Percentiles rank a stretch among this genome's conserved stretches.
Conservation (phyloP, 768 basidiomycete genomes). For the Tricholoma hemisulphureum region DNA sequence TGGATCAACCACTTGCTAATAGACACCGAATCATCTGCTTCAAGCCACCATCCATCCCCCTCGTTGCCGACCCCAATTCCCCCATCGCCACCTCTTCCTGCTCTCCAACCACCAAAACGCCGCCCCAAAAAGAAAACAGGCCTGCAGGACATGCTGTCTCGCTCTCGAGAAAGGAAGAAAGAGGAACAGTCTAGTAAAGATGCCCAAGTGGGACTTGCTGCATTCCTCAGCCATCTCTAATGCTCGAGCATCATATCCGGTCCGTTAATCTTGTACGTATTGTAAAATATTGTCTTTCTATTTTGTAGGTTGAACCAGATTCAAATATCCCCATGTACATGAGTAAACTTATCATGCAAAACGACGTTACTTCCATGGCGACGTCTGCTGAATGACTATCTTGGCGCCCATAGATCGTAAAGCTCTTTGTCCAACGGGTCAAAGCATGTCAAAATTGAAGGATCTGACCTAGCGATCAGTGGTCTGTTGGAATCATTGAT, state of each 20-base stretch:
- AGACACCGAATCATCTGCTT: constrained; percentile 8
- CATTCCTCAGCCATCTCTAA: constrained; percentile 49
- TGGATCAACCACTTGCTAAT: constrained; percentile 18
- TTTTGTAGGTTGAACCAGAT: too few species aligned
- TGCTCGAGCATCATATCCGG: too few species aligned
- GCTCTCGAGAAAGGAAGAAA: constrained; percentile 54
- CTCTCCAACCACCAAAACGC: constrained; percentile 24
- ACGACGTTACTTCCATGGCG: too few species aligned
- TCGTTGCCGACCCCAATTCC: constrained; percentile 4
- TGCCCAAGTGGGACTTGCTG: constrained; percentile 43
- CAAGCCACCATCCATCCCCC: constrained; percentile 3
- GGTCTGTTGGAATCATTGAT: constrained; percentile 28
- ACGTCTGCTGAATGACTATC: constrained; percentile 24
- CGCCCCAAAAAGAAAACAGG: constrained; percentile 55
- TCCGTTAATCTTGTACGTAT: too few species aligned
- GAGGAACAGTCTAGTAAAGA: constrained; percentile 33
- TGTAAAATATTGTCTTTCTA: too few species aligned
- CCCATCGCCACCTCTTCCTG: constrained; percentile 11
- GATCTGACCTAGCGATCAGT: constrained; percentile 59
- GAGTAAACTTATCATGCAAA: too few species aligned
- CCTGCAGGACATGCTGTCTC: constrained; percentile 62
- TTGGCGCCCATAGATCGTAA: constrained; percentile 75
- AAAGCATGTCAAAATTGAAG: constrained; percentile 68
- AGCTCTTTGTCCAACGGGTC: constrained; percentile 74
- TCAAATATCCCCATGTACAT: too few species aligned